Evolutionary conservation across 768 basidiomycete genomes (phyloP).

Genomic region (Lentinus brumalis): DNA sequence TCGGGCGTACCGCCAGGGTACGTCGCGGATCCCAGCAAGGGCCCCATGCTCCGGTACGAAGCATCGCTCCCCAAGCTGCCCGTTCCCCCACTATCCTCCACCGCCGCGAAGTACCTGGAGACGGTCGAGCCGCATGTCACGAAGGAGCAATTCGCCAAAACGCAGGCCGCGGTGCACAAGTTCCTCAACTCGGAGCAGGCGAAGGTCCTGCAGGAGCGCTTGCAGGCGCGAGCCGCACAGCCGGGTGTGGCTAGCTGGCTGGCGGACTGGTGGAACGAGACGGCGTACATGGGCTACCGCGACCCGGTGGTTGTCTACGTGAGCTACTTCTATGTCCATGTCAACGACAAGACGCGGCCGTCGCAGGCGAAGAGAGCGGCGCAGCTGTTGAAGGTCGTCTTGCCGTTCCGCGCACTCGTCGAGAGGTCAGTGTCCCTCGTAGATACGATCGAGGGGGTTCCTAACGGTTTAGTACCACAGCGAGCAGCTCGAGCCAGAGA

Average conservation of each 20-base stretch:
- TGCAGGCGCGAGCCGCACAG: constrained; percentile 72
- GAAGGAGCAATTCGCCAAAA: constrained; percentile 57
- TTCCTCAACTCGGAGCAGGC: constrained; percentile 75
- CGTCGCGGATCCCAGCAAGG: constrained; percentile 54
- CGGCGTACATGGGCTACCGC: constrained; percentile 83
- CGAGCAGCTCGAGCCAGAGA: constrained; percentile 85
- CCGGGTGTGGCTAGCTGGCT: constrained; percentile 77
- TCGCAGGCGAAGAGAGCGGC: constrained; percentile 77
- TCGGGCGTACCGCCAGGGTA: constrained; percentile 48
- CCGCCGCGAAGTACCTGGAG: constrained; percentile 87
- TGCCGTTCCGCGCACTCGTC: constrained; percentile 81
- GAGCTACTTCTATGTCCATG: constrained; percentile 93
- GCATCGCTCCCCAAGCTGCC: constrained; percentile 76
- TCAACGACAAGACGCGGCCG: constrained; percentile 57
- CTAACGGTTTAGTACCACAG: background rate
- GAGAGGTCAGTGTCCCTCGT: constrained; percentile 61
- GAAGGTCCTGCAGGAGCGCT: constrained; percentile 72
- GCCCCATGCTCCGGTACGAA: constrained; percentile 75
- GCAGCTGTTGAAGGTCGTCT: constrained; percentile 77
- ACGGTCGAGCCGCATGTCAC: constrained; percentile 78
- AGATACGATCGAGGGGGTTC: background rate
- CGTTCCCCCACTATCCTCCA: constrained; percentile 81
- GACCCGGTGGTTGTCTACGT: constrained; percentile 92
- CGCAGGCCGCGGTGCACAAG: constrained; percentile 56
- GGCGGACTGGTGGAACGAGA: constrained; percentile 98